These are phyloP conservation scores for Fusarium hainanense DNA, from an alignment of 2,329 filamentous ascomycete species.

Conservation along the genomic window DNA sequence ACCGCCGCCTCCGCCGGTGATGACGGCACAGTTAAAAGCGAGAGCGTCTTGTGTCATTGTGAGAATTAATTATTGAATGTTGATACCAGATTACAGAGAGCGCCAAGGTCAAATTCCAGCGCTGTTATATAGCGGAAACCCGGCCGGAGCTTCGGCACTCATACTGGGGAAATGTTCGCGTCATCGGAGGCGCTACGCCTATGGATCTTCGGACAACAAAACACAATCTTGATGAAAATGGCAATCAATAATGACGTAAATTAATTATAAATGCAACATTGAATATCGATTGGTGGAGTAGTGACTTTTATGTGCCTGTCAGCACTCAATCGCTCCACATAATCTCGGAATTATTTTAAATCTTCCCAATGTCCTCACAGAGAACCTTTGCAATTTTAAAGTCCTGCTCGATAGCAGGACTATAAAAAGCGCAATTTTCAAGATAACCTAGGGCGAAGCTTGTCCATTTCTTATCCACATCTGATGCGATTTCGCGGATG, in stretches of 20 bases:
- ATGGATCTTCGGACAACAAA: neutral
- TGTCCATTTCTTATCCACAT: conserved; percentile 23
- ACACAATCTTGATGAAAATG: neutral
- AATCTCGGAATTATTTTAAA: neutral
- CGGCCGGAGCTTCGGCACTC: neutral
- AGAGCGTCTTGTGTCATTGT: conserved; percentile 37
- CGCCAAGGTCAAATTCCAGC: rapidly evolving
- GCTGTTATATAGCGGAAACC: neutral
- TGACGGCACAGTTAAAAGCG: conserved; percentile 57
- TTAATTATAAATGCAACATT: neutral
- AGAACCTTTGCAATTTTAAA: conserved; percentile 30
- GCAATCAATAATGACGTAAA: neutral
- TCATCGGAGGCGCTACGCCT: neutral
- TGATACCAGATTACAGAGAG: rapidly evolving
- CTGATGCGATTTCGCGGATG: conserved; percentile 20
- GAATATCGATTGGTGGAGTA: neutral
- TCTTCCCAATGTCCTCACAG: conserved; percentile 21
- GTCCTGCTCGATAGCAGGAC: conserved; percentile 27
- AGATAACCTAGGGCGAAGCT: conserved; percentile 15
- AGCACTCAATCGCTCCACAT: neutral
- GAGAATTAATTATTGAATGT: too few relatives aligned
- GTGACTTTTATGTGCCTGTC: neutral
- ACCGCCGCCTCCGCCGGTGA: conserved; percentile 64
- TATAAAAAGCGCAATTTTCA: neutral
- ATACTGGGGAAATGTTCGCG: neutral